Base-by-base conservation (phyloP, 352 stramenopile species). In the Pythium inflatum region DNA sequence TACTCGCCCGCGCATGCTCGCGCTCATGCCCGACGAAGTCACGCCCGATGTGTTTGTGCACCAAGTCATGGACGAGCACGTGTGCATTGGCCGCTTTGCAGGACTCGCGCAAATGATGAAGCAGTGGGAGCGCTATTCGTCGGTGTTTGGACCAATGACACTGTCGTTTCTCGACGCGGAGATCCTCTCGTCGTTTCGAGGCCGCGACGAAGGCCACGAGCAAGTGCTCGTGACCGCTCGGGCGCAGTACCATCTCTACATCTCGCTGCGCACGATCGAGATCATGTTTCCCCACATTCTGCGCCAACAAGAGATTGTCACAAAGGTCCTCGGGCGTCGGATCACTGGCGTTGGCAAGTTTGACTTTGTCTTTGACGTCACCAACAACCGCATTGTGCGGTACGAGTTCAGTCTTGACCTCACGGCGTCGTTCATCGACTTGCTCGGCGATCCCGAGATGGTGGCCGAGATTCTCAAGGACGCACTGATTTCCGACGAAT, bases 261-360 rank as follows among this genome's bases (percentile, higher is more conserved):
- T 90, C 49, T 81, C 81, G 14, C 51, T 61, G 12, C 72, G 76
- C 30, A 89, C 80, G 12, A 62, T 91, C 34, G 70, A 81, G 33
- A 55, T 82, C 30, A 87, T 89, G 69, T 88, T 89, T 56, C 82
- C 81, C 24, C 68, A 83, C 18, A 51, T 84, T 1, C 49, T 83
- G 9, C 45, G 70, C 16, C 61, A 81, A 53, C 46, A 58, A 11
- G 61, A 48, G 18, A 65, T 88, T 6, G 55, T 74, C 0, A 40
- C 55, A 3, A 79, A 71, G 36, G 61, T 86, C 13, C 41, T 89
- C 1, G 79, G 80, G 0, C 66, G 62, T 13, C 70, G 61, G 1
- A 77, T 88, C 38, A 49, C 66, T 13, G 76, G 75, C 11, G 41
- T 78, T 5, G 77, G 64, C 2, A 55, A 69, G 30, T 86, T 80